Base-by-base conservation (phyloP, 169 alveolate species). In the Cryptosporidium tyzzeri region DNA sequence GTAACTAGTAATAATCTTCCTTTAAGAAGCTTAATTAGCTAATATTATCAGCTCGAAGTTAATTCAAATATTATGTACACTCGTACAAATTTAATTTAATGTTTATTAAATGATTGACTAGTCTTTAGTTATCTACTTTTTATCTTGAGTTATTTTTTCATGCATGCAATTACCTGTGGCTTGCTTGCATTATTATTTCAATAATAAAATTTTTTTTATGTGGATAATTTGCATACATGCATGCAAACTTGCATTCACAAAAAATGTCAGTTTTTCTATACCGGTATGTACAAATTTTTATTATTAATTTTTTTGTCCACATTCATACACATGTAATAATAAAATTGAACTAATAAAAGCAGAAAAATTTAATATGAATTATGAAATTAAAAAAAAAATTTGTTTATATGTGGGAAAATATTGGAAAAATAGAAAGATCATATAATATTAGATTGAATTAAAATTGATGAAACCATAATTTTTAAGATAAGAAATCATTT, bases 11-110 rank as follows among this genome's bases (percentile, higher is more conserved):
- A 23, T 55, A 55, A 21, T 55, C 67, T 55, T 21, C 67, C 67
- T 55, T 55, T n/a, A 55, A 41, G 67, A 55, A 55, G 67, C 67
- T 55, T 26, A 55, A 26, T 55, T n/a, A 26, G 23, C 67, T 55
- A 55, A 21, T 26, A 23, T 55, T 55, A 55, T 55, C 37, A 23
- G 67, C 67, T n/a, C 48, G 48, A 16, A 71, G 18, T 71, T 71
- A 44, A 50, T 39, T 71, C 85, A 71, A 71, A 21, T 55, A 33
- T 55, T 50, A 14, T 35, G 85, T 50, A 71, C 67, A 51, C 48
- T 71, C 67, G 45, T 70, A 45, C 65, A 70, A 70, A 29, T 45
- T 50, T 33, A 33, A 50, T 51, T 71, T 55, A 55, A 55, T 55
- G 3, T 55, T 2, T 26, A 23, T 26, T 55, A 26, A 55, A 37